Evolutionary conservation across 2,329 filamentous ascomycete genomes (phyloP).

Genomic region (Nakataea oryzae): DNA sequence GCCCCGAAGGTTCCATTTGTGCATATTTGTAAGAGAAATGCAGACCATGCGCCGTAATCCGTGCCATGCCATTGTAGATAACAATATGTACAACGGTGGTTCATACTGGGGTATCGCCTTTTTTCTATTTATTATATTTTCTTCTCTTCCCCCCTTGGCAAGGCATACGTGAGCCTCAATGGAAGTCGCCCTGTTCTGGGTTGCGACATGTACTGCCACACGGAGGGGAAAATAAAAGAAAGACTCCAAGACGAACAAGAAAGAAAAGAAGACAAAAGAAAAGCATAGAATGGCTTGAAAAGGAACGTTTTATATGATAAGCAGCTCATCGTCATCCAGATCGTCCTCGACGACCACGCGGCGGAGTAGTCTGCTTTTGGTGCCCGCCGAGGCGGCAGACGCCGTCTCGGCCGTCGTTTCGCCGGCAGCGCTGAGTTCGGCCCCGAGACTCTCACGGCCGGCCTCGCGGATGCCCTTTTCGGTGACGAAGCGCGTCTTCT

Average conservation of each 20-base stretch:
- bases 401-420: background rate
- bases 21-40: background rate
- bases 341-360: conserved; percentile 23
- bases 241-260: background rate
- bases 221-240: background rate
- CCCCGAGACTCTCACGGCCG: conserved; percentile 61
- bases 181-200: background rate
- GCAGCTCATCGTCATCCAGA: conserved; percentile 36
- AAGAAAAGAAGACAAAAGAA: background rate
- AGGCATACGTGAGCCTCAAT: background rate
- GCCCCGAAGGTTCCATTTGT: background rate
- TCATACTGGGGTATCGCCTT: background rate
- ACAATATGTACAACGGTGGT: background rate
- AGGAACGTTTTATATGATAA: conserved; percentile 28
- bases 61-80: background rate
- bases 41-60: background rate
- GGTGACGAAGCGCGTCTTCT: conserved; percentile 73
- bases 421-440: conserved; percentile 21
- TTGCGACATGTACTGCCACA: background rate
- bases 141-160: too few relatives aligned
- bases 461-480: conserved; percentile 69
- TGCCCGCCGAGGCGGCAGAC: background rate
- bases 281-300: too few relatives aligned
- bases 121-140: background rate
- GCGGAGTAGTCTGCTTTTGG: conserved; percentile 11